phyloP scores from a whole-genome alignment of 169 alveolate genomes.

The Plasmodium chabaudi region DNA sequence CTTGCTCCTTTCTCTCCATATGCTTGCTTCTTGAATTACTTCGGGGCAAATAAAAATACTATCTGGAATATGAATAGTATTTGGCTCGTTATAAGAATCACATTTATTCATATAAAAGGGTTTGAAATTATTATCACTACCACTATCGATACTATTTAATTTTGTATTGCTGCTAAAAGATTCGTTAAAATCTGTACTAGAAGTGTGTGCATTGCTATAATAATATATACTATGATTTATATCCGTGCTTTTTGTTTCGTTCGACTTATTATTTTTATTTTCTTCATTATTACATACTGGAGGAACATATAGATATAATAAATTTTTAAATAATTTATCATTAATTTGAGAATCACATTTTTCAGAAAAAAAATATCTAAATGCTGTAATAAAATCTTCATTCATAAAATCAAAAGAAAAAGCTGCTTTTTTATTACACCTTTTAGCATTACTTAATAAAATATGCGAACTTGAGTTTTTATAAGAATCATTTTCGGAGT shows the following conservation, averaged over 20 bases:
- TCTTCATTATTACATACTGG: constrained; percentile 15
- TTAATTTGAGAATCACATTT: constrained; percentile 15
- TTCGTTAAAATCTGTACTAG: not conserved
- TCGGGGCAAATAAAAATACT: constrained; percentile 67
- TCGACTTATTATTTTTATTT: not conserved
- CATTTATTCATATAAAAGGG: not conserved
- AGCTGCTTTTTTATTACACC: constrained; percentile 49
- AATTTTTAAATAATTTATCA: constrained; percentile 53
- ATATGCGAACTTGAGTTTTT: constrained; percentile 55
- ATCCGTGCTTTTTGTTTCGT: not conserved
- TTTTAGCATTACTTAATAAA: constrained; percentile 37
- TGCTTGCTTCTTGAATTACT: constrained; percentile 12
- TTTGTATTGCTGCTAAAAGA: constrained; percentile 1
- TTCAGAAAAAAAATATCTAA: constrained; percentile 62
- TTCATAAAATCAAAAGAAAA: constrained; percentile 71
- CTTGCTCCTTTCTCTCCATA: not conserved
- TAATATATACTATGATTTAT: not conserved
- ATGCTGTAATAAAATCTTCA: constrained; percentile 62
- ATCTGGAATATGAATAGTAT: constrained; percentile 29
- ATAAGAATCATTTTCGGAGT: constrained; percentile 49
- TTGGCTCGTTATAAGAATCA: not conserved
- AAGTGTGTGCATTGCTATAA: not conserved
- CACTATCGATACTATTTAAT: constrained; percentile 9
- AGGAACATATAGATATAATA: constrained; percentile 40
- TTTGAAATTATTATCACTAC: not conserved